phyloP scores from a whole-genome alignment of 2,329 filamentous ascomycete genomes.

The Arthroderma uncinatum region DNA sequence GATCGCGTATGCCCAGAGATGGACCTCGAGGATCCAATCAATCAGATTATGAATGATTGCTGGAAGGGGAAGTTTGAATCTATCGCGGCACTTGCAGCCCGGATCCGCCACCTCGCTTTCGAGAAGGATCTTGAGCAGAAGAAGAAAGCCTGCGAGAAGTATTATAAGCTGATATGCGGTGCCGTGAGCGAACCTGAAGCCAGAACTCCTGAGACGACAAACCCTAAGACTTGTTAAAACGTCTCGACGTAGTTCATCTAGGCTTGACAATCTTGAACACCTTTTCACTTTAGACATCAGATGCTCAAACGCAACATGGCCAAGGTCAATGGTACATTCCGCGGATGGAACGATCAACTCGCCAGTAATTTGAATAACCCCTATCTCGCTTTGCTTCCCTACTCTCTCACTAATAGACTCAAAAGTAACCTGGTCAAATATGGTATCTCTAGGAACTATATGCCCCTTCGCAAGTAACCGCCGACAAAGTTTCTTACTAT shows the following conservation, averaged over 20 bases:
- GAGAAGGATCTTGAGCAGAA: neutral
- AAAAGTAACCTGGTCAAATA: constrained; percentile 28
- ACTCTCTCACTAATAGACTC: constrained; percentile 23
- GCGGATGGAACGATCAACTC: constrained; percentile 30
- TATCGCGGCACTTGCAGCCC: neutral
- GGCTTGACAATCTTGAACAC: too few species aligned
- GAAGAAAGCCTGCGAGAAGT: neutral
- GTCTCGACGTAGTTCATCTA: too few species aligned
- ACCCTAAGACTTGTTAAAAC: too few species aligned
- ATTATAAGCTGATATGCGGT: neutral
- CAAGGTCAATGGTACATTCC: constrained; percentile 21
- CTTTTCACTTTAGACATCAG: constrained; percentile 35
- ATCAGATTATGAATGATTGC: neutral
- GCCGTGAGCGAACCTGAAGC: too few species aligned
- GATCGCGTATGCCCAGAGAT: neutral
- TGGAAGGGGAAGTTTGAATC: neutral
- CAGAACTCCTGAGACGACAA: too few species aligned
- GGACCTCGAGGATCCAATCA: neutral
- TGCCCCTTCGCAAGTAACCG: too few species aligned
- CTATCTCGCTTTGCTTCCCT: constrained; percentile 16
- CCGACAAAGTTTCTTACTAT: too few species aligned
- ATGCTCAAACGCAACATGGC: constrained; percentile 22
- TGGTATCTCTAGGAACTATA: constrained; percentile 20
- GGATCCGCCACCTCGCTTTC: neutral
- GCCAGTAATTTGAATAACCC: constrained; percentile 27